Percentiles rank a stretch among this genome's conserved stretches.
Evolutionary conservation across 2,329 filamentous ascomycete species (phyloP).

Genomic region (Pleoardoris graminearum): DNA sequence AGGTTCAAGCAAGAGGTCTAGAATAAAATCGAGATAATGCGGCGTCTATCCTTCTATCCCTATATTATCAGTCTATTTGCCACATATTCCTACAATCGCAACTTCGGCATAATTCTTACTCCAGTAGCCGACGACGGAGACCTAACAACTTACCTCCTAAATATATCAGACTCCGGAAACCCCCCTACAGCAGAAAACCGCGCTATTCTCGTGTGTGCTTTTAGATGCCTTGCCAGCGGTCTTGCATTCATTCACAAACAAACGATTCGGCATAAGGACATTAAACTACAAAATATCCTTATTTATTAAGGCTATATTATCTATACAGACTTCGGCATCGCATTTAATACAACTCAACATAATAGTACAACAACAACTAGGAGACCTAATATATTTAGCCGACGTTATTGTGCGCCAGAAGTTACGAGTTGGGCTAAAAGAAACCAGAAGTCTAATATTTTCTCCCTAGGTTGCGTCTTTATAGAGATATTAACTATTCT

Average conservation of each 20-base stretch:
- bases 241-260: slow-evolving; percentile 23
- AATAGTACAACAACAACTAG: slow-evolving; percentile 16
- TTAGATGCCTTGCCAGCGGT: slow-evolving; percentile 21
- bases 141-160: slow-evolving; percentile 13
- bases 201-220: not conserved
- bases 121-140: slow-evolving; percentile 24
- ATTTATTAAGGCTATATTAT: slow-evolving; percentile 17
- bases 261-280: slow-evolving; percentile 24
- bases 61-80: slow-evolving; percentile 16
- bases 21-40: slow-evolving; percentile 1
- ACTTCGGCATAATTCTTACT: slow-evolving; percentile 17
- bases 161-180: not conserved
- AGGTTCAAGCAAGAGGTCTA: slow-evolving; percentile 2
- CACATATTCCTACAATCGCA: slow-evolving; percentile 8
- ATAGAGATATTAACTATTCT: not conserved
- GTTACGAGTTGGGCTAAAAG: slow-evolving; percentile 9
- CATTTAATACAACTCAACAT: not conserved
- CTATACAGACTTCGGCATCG: slow-evolving; percentile 20
- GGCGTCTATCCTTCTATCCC: slow-evolving; percentile 1
- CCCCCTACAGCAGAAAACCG: not conserved
- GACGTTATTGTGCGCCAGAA: slow-evolving; percentile 18
- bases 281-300: slow-evolving; percentile 28
- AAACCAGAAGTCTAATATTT: slow-evolving; percentile 8
- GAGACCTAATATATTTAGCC: slow-evolving; percentile 5
- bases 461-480: not conserved